Base-by-base conservation (phyloP, 129 eudicot genomes). In the Daucus carota region DNA sequence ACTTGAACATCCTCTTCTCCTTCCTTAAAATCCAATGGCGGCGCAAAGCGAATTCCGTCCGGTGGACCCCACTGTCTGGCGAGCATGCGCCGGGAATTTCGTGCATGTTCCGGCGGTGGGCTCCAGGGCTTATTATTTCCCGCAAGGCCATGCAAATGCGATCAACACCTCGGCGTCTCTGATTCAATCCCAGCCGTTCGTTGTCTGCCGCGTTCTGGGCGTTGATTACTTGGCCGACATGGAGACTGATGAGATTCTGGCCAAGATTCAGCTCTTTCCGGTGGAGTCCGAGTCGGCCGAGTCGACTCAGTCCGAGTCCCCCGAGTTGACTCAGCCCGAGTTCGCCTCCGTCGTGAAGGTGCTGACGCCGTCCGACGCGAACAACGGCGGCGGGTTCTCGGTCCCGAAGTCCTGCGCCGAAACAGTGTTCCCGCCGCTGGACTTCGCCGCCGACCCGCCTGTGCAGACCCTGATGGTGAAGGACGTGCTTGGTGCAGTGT, bases 371-470 rank as follows among this genome's bases (percentile, higher is more conserved):
- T 93, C 98, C 0, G 98, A 93, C 54, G 97, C 98, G n/a, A 90
- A 90, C 85, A 90, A 90, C 38, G 97, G 98, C 3, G 97, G 98
- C 1, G 98, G 97, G 26, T 93, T 93, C 59, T 90, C 98, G 1
- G 96, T 93, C 13, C 98, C 98, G 8, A 65, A 90, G 71, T 82
- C 82, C 41, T 93, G 98, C 26, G 98, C 97, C 1, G 98, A 90
- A 9, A 75, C 86, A 3, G 86, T 93, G 31, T 85, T 93, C 71
- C 98, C 98, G 15, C 79, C 62, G 45, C 48, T 93, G 69, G 82
- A 93, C 63, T 88, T 74, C 42, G 34, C 41, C 0, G 92, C 82
- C 0, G 96, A 90, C 9, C 96, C 95, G 63, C 98, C 97, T 2
- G 91, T 88, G 9, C 98, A 93, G 86, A 84, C 66, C 32, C 54